These are phyloP conservation scores for Aspergillus nidulans DNA, from an alignment of 495 filamentous ascomycete species.

Conservation along the genomic window DNA sequence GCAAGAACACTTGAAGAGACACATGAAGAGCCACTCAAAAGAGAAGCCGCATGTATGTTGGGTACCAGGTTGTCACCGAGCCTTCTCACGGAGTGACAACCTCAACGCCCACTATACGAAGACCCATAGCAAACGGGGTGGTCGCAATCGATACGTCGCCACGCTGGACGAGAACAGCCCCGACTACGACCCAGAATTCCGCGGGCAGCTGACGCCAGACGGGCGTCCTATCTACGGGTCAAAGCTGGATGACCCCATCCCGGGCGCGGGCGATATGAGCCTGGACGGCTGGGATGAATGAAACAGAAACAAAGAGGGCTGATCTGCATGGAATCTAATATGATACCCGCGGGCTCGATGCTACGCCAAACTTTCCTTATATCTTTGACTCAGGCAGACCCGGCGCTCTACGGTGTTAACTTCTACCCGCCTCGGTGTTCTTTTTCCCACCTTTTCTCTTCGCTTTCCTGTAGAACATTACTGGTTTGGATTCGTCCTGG, in stretches of 20 bases:
- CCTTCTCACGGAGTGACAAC: slow-evolving; percentile 46
- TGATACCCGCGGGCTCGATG: slow-evolving; percentile 21
- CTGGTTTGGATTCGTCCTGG: neutral
- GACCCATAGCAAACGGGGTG: slow-evolving; percentile 47
- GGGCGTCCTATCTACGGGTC: slow-evolving; percentile 40
- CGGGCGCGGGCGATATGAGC: slow-evolving; percentile 32
- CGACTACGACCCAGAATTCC: slow-evolving; percentile 44
- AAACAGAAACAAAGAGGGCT: slow-evolving; percentile 9
- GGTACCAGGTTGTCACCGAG: slow-evolving; percentile 42
- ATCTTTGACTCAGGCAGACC: slow-evolving; percentile 20
- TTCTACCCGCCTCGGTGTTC: slow-evolving; percentile 12
- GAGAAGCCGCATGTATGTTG: slow-evolving; percentile 51
- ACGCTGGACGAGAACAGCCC: slow-evolving; percentile 43
- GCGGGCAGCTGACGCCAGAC: slow-evolving; percentile 40
- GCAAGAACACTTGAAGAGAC: slow-evolving; percentile 62
- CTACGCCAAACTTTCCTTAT: slow-evolving; percentile 19
- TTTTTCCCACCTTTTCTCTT: slow-evolving; percentile 9
- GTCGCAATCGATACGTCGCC: slow-evolving; percentile 45
- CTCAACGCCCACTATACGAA: slow-evolving; percentile 47
- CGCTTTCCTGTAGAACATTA: slow-evolving; percentile 16
- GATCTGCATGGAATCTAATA: slow-evolving; percentile 18
- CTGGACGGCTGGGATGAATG: slow-evolving; percentile 37
- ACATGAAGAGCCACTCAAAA: slow-evolving; percentile 55
- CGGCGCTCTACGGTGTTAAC: slow-evolving; percentile 33
- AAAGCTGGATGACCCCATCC: slow-evolving; percentile 37